Conservation (phyloP, 1,139 yeast species). For the Yamadazyma diospyri region DNA sequence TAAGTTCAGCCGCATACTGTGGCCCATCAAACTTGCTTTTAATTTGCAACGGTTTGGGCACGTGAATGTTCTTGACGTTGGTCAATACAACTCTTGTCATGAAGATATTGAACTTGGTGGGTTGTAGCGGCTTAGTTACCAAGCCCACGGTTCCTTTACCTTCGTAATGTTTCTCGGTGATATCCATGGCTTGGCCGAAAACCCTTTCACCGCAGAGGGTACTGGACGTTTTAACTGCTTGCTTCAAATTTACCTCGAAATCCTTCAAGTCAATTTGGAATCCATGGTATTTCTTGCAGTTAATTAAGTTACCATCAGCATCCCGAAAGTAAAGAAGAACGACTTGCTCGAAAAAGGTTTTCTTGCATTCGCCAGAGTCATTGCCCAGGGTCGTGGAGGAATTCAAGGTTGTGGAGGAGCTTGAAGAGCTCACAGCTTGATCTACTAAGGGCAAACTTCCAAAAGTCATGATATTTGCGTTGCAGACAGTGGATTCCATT, state of each 20-base stretch:
- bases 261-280: slow-evolving; percentile 1
- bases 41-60: background rate
- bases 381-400: too few relatives aligned
- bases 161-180: slow-evolving; percentile 13
- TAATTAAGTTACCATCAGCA: slow-evolving; percentile 1
- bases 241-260: slow-evolving; percentile 1
- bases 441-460: slow-evolving; percentile 1
- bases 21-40: slow-evolving; percentile 1
- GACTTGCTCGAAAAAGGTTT: slow-evolving; percentile 33
- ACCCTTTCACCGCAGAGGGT: slow-evolving; percentile 8
- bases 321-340: slow-evolving; percentile 29
- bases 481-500: too few relatives aligned
- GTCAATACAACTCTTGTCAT: slow-evolving; percentile 14
- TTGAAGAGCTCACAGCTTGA: slow-evolving; percentile 1
- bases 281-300: slow-evolving; percentile 1
- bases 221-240: background rate
- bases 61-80: background rate
- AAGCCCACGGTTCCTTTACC: slow-evolving; percentile 24
- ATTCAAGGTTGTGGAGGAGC: background rate
- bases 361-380: too few relatives aligned
- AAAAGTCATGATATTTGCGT: background rate
- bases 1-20: slow-evolving; percentile 15
- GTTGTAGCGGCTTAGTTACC: slow-evolving; percentile 22
- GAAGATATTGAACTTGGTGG: slow-evolving; percentile 30
- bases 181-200: slow-evolving; percentile 16